Base-by-base conservation (phyloP, 768 basidiomycete species). In the Antrodiella citrinella region DNA sequence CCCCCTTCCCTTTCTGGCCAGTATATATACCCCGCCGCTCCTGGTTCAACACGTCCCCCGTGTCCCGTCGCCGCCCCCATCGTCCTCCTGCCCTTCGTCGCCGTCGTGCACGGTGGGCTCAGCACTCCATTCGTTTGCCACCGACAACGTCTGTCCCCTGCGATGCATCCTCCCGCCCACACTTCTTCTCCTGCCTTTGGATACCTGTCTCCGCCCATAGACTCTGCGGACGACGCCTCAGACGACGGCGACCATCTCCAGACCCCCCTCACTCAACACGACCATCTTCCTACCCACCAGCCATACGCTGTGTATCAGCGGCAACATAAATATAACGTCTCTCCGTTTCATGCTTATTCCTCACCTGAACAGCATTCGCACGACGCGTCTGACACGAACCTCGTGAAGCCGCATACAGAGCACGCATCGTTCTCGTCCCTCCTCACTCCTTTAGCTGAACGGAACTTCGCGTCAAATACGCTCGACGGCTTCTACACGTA, bases 181-280 rank as follows among this genome's bases (percentile, higher is more conserved):
- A 9, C 41, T 19, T 43, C 41, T 5, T 56, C 57, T 18, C 59
- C 62, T 26, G 45, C 50, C 26, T 55, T 61, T 43, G 57, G 54
- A 45, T 55, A 51, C 55, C 61, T 65, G 51, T 70, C 69, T 38
- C 68, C 69, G 30, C 59, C 57, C 49, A 59, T 58, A 38, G 68
- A 65, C 57, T 58, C 64, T 24, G 61, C 58, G 23, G 65, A 65
- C 57, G 52, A 57, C n/a, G 68, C 65, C 40, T 65, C 68, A 5
- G 65, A 69, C 49, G 71, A 72, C 59, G 71, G 69, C 59, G 68
- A 73, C 62, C 60, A 65, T 49, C 60, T 73, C 48, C 64, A 69
- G 53, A 73, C 71, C 30, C 72, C 72, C 25, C 65, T 65, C 51
- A 62, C 67, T 18, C 62, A 65, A 51, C 62, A 66, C 47, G 56